Evolutionary conservation across 2,329 filamentous ascomycete species (phyloP).

Genomic region (Xylaria polymorpha): DNA sequence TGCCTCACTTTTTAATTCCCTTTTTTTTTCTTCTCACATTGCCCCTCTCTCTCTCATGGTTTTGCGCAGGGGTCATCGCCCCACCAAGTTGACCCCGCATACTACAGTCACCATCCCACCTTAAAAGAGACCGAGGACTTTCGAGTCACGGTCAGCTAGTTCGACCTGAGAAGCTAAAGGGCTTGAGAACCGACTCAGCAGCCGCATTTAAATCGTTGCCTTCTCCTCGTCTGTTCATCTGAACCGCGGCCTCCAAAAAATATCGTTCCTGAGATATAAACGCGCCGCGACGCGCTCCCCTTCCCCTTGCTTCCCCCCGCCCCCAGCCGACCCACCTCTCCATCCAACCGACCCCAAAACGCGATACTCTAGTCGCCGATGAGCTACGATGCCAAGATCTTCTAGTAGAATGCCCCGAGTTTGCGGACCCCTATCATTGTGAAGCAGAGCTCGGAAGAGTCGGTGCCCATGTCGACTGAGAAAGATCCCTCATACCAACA

Average conservation of each 20-base stretch:
- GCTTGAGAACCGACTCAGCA: neutral
- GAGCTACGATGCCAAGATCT: constrained; percentile 70
- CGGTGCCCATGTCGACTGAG: constrained; percentile 91
- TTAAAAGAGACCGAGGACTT: constrained; percentile 33
- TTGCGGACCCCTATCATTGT: constrained; percentile 85
- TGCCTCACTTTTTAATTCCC: neutral
- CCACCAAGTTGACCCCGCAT: neutral
- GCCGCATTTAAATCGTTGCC: neutral
- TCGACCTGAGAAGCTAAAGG: neutral
- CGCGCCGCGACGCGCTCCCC: constrained; percentile 13
- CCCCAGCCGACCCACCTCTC: constrained; percentile 22
- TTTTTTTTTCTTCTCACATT: neutral
- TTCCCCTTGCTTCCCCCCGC: neutral
- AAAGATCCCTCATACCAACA: constrained; percentile 91
- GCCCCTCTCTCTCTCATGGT: no score
- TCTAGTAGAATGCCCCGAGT: constrained; percentile 91
- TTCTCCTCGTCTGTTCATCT: neutral
- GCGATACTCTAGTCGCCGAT: constrained; percentile 40
- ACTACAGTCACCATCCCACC: constrained; percentile 41
- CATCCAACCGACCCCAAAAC: constrained; percentile 37
- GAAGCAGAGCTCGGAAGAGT: constrained; percentile 83
- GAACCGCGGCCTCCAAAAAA: no score
- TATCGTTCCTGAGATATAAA: no score
- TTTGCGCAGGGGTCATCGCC: neutral
- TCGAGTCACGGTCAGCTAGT: constrained; percentile 20